Evolutionary conservation across 257 asterid genomes (phyloP).

Genomic region (Penstemon eatonii): DNA sequence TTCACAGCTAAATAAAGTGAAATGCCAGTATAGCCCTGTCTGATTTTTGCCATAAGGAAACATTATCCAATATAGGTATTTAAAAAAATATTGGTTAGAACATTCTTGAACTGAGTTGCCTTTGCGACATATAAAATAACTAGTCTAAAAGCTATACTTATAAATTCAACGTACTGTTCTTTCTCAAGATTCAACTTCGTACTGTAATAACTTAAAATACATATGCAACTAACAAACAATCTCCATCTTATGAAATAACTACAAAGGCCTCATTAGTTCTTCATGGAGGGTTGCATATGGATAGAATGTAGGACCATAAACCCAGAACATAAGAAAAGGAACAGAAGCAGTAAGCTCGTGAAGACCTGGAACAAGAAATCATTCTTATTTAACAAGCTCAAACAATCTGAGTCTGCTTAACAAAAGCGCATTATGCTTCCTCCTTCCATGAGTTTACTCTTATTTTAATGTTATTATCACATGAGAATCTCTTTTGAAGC

Average conservation of each 20-base stretch:
- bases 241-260: constrained; percentile 12
- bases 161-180: background rate
- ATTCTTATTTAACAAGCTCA: background rate
- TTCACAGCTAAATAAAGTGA: constrained; percentile 2
- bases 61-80: background rate
- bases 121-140: background rate
- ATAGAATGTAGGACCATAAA: background rate
- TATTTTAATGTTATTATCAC: background rate
- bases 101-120: background rate
- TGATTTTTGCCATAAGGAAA: background rate
- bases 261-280: constrained; percentile 1
- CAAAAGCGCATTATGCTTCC: background rate
- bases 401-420: background rate
- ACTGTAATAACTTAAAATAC: constrained; percentile 6
- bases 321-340: background rate
- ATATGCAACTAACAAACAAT: constrained; percentile 4
- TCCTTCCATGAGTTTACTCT: background rate
- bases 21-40: background rate
- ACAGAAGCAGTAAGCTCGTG: background rate
- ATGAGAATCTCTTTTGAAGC: background rate
- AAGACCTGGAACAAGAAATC: background rate
- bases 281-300: background rate
- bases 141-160: background rate
- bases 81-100: background rate
- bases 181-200: constrained; percentile 14